phyloP scores from a whole-genome alignment of 2,329 filamentous ascomycete genomes.

The Apiospora phragmitis region DNA sequence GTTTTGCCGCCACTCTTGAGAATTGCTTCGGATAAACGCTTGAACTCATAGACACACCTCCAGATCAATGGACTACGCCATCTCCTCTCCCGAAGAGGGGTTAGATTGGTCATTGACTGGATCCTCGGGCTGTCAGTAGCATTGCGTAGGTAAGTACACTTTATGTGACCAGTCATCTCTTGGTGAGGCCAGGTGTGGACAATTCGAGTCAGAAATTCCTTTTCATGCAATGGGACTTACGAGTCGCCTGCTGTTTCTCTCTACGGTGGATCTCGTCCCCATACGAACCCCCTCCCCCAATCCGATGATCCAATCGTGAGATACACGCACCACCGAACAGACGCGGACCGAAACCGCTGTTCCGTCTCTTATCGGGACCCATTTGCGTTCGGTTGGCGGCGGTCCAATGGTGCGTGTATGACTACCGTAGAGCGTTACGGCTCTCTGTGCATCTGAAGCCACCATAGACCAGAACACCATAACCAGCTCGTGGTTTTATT shows the following conservation, averaged over 20 bases:
- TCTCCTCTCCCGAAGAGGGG: neutral
- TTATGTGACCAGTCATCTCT: neutral
- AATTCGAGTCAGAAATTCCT: neutral
- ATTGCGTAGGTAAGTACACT: neutral
- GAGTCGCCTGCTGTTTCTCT: neutral
- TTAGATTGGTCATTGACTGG: neutral
- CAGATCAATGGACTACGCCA: neutral
- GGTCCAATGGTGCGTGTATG: neutral
- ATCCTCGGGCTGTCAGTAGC: neutral
- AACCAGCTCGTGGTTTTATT: too few species aligned
- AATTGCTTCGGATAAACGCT: neutral
- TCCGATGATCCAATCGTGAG: neutral
- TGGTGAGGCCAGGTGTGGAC: neutral
- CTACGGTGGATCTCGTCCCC: neutral
- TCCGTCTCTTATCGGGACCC: neutral
- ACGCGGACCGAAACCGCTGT: constrained; percentile 10
- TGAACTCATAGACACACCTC: neutral
- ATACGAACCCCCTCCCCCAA: neutral
- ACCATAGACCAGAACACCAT: neutral
- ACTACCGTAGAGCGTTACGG: neutral
- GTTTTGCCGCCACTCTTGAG: neutral
- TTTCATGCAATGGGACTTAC: too few species aligned
- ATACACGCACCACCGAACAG: neutral
- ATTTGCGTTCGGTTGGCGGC: constrained; percentile 3
- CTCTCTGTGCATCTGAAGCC: neutral